phyloP scores from a whole-genome alignment of 768 basidiomycete species.

The Termitomyces heimii region DNA sequence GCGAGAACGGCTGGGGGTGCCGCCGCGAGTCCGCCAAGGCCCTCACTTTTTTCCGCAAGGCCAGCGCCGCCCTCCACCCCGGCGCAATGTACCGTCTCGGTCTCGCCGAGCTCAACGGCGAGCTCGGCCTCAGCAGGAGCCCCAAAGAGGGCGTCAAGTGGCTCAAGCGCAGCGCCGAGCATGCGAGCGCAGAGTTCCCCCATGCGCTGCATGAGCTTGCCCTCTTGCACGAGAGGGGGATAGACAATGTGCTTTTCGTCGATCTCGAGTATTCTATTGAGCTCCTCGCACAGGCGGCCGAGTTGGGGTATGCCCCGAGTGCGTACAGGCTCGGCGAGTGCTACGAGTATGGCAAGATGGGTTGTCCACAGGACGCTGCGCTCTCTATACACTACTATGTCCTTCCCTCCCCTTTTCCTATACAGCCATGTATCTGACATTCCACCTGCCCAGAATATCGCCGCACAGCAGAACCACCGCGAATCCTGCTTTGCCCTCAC shows the following conservation, averaged over 20 bases:
- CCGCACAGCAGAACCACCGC: slow-evolving; percentile 93
- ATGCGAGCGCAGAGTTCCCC: slow-evolving; percentile 91
- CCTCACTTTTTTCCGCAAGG: slow-evolving; percentile 89
- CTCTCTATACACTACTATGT: slow-evolving; percentile 99
- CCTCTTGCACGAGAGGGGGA: slow-evolving; percentile 91
- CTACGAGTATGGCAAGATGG: slow-evolving; percentile 99
- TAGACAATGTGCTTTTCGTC: slow-evolving; percentile 95
- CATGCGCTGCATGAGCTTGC: slow-evolving; percentile 95
- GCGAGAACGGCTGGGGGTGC: slow-evolving; percentile 99
- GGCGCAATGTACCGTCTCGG: slow-evolving; percentile 97
- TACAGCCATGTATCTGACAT: slow-evolving; percentile 4
- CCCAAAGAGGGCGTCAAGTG: slow-evolving; percentile 98
- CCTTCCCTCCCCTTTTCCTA: slow-evolving; percentile 26
- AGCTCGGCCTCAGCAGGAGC: slow-evolving; percentile 77
- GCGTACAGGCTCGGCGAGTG: slow-evolving; percentile 96
- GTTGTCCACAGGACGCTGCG: slow-evolving; percentile 95
- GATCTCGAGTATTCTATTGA: slow-evolving; percentile 95
- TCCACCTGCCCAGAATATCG: slow-evolving; percentile 71
- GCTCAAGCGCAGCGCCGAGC: slow-evolving; percentile 95
- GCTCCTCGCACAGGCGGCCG: slow-evolving; percentile 89
- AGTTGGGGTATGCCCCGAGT: slow-evolving; percentile 93
- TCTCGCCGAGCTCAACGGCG: slow-evolving; percentile 93
- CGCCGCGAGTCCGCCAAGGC: slow-evolving; percentile 89
- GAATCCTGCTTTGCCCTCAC: slow-evolving; percentile 98
- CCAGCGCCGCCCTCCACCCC: slow-evolving; percentile 85